Base-by-base conservation (phyloP, 768 basidiomycete species). In the Xerocomellus chrysenteron region DNA sequence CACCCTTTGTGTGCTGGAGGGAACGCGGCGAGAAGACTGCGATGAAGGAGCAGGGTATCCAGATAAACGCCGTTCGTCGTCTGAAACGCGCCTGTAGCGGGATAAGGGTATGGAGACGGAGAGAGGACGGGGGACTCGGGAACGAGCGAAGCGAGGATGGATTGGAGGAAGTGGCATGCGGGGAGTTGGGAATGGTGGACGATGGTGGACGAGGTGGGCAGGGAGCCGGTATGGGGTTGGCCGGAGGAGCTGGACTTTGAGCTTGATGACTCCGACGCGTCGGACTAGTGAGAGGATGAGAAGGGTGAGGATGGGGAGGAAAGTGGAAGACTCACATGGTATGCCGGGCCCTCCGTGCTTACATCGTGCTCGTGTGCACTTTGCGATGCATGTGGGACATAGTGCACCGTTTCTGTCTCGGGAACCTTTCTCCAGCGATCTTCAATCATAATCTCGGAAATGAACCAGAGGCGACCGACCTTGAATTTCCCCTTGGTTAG, bases 51-150 rank as follows among this genome's bases (percentile, higher is more conserved):
- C 64, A 92, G 85, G 50, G 81, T 78, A 66, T 92, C 89, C 71
- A 92, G 81, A 66, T 90, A 92, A 56, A 82, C 87, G 63, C 88
- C 88, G 73, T 81, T 79, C 46, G 86, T 87, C 53, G 86, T 89
- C 62, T 72, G 70, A 56, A 76, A 73, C 9, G 56, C 63, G 47
- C 60, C 69, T 54, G 67, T 54, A 12, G 47, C 54, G 60, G 70
- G 71, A 19, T 72, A 72, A 0, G 71, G 71, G 47, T 72, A 73
- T 1, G 71, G 71, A 6, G 30, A 67, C 0, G 71, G 71, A 47
- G 58, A 73, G 58, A 72, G 72, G 24, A 52, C 72, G 71, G 67
- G 70, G 39, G 71, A 72, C 9, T 66, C 71, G 43, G 70, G 75
- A 62, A 78, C 80, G 70, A 87, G 68, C 55, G 84, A 84, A 52